Evolutionary conservation across 2,329 filamentous ascomycete genomes (phyloP).

Genomic region (Alternaria ethzedia): DNA sequence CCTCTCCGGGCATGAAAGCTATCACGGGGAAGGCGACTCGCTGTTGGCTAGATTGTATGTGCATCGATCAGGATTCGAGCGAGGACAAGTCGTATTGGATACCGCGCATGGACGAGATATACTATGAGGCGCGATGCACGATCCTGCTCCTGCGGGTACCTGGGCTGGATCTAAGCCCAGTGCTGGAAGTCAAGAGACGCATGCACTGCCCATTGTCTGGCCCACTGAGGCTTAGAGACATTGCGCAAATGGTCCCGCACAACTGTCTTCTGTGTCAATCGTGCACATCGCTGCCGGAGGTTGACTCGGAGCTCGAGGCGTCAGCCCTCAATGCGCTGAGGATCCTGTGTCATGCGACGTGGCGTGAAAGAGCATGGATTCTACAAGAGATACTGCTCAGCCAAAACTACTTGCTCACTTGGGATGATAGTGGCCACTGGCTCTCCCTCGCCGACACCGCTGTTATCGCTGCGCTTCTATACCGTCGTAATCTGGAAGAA

Average conservation of each 20-base stretch:
- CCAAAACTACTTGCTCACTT: background rate
- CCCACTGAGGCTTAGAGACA: background rate
- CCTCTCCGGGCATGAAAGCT: background rate
- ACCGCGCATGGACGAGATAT: background rate
- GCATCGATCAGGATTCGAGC: background rate
- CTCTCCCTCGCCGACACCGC: background rate
- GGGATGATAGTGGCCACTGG: background rate
- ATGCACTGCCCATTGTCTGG: background rate
- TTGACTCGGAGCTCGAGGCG: background rate
- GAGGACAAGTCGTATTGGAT: background rate
- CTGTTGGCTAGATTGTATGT: background rate
- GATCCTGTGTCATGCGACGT: background rate
- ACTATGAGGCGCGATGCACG: background rate
- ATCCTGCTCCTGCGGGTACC: background rate
- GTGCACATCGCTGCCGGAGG: background rate
- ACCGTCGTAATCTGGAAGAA: background rate
- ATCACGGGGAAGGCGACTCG: background rate
- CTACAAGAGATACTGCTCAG: background rate
- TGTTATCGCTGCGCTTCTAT: background rate
- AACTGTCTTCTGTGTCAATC: background rate
- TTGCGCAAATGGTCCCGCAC: background rate
- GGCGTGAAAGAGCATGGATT: background rate
- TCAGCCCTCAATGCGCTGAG: rapidly evolving
- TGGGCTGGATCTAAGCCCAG: background rate
- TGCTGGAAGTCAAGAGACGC: background rate